Evolutionary conservation across 169 alveolate genomes (phyloP).

Genomic region (Plasmodium yoelii): DNA sequence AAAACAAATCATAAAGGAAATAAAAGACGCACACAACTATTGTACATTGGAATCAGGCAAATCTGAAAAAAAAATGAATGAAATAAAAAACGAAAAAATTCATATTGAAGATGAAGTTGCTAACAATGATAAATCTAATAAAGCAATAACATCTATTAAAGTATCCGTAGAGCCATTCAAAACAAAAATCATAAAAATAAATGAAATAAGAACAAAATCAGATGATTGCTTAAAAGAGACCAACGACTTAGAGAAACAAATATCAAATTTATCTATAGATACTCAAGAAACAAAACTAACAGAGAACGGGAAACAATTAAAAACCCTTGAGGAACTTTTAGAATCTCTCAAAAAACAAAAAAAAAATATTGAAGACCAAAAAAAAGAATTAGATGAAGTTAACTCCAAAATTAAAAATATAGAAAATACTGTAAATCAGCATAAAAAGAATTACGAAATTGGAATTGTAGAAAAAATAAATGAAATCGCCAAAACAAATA

Average conservation of each 20-base stretch:
- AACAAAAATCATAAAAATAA: background rate
- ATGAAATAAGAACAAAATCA: background rate
- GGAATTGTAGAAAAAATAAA: too few species aligned
- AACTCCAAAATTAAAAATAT: conserved; percentile 1
- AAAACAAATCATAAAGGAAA: background rate
- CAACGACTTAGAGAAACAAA: too few species aligned
- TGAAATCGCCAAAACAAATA: too few species aligned
- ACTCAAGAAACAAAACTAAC: background rate
- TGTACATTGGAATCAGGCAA: background rate
- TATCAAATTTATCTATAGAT: background rate
- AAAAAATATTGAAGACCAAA: conserved; percentile 3
- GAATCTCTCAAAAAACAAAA: background rate
- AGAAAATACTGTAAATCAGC: background rate
- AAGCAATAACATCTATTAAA: conserved; percentile 4
- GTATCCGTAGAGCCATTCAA: background rate
- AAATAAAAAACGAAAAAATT: conserved; percentile 1
- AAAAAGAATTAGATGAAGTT: background rate
- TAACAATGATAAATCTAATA: background rate
- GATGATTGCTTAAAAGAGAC: background rate
- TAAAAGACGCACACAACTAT: background rate
- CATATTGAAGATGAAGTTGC: background rate
- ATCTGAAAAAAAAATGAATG: background rate
- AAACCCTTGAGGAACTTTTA: background rate
- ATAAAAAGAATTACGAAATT: too few species aligned
- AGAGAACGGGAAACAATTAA: background rate